A percentile compares a stretch with the other conserved stretches of the same genome.
These are phyloP conservation scores for Penicillium sclerotigenum DNA, from an alignment of 2,329 filamentous ascomycete species.

Conservation along the genomic window DNA sequence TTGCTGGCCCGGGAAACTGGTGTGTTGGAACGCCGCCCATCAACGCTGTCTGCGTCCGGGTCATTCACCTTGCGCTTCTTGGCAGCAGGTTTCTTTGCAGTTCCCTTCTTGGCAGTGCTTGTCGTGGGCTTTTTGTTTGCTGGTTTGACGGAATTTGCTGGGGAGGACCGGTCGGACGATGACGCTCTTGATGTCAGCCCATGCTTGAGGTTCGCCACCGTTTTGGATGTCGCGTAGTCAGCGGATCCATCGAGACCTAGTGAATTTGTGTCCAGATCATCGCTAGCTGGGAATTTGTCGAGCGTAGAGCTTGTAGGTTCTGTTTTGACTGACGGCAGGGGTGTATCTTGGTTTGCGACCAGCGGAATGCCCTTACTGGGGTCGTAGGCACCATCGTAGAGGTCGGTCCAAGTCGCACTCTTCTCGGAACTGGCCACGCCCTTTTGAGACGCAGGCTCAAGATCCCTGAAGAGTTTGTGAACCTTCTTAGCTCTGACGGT, in stretches of 20 bases:
- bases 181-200: constrained; percentile 37
- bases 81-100: constrained; percentile 35
- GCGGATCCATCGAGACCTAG: constrained; percentile 26
- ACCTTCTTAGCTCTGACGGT: constrained; percentile 32
- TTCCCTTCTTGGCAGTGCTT: constrained; percentile 37
- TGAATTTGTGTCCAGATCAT: constrained; percentile 29
- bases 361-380: constrained; percentile 10
- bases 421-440: constrained; percentile 15
- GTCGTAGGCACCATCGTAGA: constrained; percentile 32
- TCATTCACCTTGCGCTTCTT: constrained; percentile 45
- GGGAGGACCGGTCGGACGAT: constrained; percentile 38
- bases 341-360: constrained; percentile 16
- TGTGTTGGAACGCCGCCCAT: constrained; percentile 41
- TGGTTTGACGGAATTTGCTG: constrained; percentile 37
- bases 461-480: constrained; percentile 33
- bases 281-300: constrained; percentile 29
- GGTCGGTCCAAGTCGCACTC: constrained; percentile 33
- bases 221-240: constrained; percentile 40
- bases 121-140: constrained; percentile 36
- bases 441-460: constrained; percentile 15
- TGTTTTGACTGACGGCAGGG: constrained; percentile 33
- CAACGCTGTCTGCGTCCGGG: constrained; percentile 37
- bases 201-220: constrained; percentile 40
- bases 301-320: constrained; percentile 31
- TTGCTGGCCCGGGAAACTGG: constrained; percentile 39